Evolutionary conservation across 108 stramenopile species (phyloP), one percentile per base, ranked within the genome.

Genomic region (Skeletonema grethae): DNA sequence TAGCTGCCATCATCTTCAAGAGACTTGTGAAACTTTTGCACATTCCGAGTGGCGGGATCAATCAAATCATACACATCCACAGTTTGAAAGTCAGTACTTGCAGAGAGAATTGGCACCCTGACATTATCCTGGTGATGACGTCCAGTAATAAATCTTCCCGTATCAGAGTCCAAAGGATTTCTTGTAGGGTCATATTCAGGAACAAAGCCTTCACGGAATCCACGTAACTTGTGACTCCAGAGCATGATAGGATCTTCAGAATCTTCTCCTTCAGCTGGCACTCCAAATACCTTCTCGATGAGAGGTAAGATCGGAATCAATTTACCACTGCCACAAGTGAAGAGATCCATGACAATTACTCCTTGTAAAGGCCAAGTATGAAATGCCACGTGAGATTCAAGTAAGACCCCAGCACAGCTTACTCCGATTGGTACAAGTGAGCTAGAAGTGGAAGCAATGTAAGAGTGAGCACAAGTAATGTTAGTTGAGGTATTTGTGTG

Each of bases 331-430:
- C 88, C 93, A 70, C 86, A 88, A 1, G 88, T 91, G 81, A 85
- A 94, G 13, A 91, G 63, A 72, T 94, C 90, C 73, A 95, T 65
- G 1, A 86, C 78, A 61, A 92, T 91, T 24, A 90, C 91, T 30
- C 94, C 94, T 32, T 87, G 79, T 15, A 20, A 41, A 0, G 94
- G 94, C 91, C 91, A 95, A 18, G 94, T 95, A 69, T 93, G 91
- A 50, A 95, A 89, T 0, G 90, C 84, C 36, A 74, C 24, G 7
- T 63, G 36, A n/a, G 31, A 38, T 3, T 63, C 35, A 16, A 63
- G 22, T 13, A 63, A 38, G 1, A 90, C 89, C 10, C 91, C 94
- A 24, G 76, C 85, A 64, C 90, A 92, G 30, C 71, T 82, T 18
- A 95, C 90, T 34, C 93, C 93, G 18, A 61, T 68, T 2, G 90